Percentiles rank a stretch among this genome's conserved stretches.
Evolutionary conservation across 2,329 filamentous ascomycete genomes (phyloP).

Genomic region (Purpureocillium takamizusanense): DNA sequence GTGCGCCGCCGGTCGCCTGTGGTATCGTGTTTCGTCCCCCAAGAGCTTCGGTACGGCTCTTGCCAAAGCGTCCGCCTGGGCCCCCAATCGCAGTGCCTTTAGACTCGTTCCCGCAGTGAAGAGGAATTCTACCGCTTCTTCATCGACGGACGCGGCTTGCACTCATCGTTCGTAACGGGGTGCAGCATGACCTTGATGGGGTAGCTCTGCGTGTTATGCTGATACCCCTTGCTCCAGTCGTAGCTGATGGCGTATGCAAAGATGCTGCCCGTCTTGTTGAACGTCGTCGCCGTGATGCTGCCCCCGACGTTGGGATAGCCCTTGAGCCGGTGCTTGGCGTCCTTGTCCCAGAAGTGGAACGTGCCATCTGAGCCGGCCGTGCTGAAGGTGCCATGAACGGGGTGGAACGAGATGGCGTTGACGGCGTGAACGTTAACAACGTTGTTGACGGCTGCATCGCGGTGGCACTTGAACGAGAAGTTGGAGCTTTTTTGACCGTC

Average conservation of each 20-base stretch:
- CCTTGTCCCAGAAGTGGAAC: constrained; percentile 95
- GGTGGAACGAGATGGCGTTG: constrained; percentile 97
- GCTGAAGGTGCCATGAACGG: constrained; percentile 93
- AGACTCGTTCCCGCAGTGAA: not conserved
- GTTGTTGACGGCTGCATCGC: constrained; percentile 67
- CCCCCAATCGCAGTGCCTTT: constrained; percentile 1
- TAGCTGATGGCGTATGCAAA: constrained; percentile 90
- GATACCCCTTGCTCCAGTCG: constrained; percentile 97
- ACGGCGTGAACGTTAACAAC: constrained; percentile 86
- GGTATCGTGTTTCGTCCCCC: too few species aligned
- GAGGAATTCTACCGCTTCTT: constrained; percentile 44
- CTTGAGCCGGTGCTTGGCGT: constrained; percentile 80
- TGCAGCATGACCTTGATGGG: constrained; percentile 82
- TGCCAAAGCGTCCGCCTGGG: too few species aligned
- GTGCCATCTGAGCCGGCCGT: constrained; percentile 93
- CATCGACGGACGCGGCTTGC: constrained; percentile 49
- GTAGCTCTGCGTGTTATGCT: constrained; percentile 65
- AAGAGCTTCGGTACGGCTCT: too few species aligned
- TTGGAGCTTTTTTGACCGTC: constrained; percentile 56
- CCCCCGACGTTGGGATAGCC: constrained; percentile 80
- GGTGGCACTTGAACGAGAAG: constrained; percentile 99
- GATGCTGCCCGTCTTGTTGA: constrained; percentile 76
- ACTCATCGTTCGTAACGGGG: constrained; percentile 55
- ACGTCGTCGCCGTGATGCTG: constrained; percentile 84
- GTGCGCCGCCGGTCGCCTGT: too few species aligned